phyloP scores from a whole-genome alignment of 2,329 filamentous ascomycete species.

The Fusarium sublunatum region DNA sequence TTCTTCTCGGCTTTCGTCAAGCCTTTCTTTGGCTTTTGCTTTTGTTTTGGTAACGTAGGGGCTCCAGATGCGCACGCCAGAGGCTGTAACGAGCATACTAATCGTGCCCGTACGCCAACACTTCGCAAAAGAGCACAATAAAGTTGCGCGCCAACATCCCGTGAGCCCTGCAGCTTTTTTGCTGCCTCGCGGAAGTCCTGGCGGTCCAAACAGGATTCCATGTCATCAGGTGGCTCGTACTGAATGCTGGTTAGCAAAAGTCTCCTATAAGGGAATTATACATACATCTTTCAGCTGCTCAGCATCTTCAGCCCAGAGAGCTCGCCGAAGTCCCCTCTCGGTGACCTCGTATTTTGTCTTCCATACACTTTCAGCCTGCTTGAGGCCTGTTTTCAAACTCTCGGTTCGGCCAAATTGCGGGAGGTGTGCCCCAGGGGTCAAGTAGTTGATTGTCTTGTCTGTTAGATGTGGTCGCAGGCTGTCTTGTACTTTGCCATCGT shows the following conservation, averaged over 20 bases:
- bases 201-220: conserved; percentile 75
- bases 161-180: conserved; percentile 77
- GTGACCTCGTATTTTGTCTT: conserved; percentile 76
- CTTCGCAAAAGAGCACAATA: conserved; percentile 88
- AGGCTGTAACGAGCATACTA: conserved; percentile 91
- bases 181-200: conserved; percentile 80
- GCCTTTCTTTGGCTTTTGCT: conserved; percentile 41
- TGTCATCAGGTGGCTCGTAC: conserved; percentile 69
- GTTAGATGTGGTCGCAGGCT: conserved; percentile 73
- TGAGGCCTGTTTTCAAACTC: conserved; percentile 82
- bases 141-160: conserved; percentile 89
- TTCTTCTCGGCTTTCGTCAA: conserved; percentile 48
- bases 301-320: conserved; percentile 79
- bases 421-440: conserved; percentile 75
- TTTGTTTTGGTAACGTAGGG: conserved; percentile 60
- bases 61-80: conserved; percentile 73
- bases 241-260: conserved; percentile 47
- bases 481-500: conserved; percentile 75
- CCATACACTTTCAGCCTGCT: conserved; percentile 75
- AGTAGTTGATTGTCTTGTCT: conserved; percentile 71
- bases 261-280: conserved; percentile 14
- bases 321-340: conserved; percentile 74
- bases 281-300: conserved; percentile 69
- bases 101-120: conserved; percentile 81
- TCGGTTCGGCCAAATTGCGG: conserved; percentile 81